phyloP scores from a whole-genome alignment of 1,284 basidiomycete species.

The Omphalotus olearius region DNA sequence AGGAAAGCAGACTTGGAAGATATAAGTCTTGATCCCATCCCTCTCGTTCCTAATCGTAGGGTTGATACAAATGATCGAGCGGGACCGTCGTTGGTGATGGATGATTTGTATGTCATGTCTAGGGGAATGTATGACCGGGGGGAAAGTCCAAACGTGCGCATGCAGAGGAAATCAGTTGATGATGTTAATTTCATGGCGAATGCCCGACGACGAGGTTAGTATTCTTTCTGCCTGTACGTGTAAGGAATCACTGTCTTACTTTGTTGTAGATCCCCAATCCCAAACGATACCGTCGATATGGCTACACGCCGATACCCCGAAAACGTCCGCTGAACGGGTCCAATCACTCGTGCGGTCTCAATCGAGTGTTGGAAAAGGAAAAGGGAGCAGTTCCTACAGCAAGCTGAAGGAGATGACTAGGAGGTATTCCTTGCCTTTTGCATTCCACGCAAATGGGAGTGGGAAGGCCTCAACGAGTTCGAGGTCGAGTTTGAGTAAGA shows the following conservation, averaged over 20 bases:
- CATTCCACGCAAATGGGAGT: constrained; percentile 10
- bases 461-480: neutral
- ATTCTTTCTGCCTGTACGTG: neutral
- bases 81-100: constrained; percentile 13
- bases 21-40: constrained; percentile 7
- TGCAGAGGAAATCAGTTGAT: constrained; percentile 5
- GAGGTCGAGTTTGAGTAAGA: constrained; percentile 1
- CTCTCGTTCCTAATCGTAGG: constrained; percentile 10
- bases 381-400: constrained; percentile 18
- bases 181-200: constrained; percentile 6
- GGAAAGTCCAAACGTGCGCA: neutral
- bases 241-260: neutral
- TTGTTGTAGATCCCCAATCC: neutral
- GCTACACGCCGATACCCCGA: constrained; percentile 32
- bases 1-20: constrained; percentile 7
- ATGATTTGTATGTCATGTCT: constrained; percentile 21
- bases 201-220: constrained; percentile 9
- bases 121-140: neutral
- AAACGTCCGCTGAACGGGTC: constrained; percentile 28
- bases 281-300: constrained; percentile 36
- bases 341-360: constrained; percentile 23
- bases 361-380: constrained; percentile 10
- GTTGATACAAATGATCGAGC: neutral
- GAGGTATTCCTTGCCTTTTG: constrained; percentile 41
- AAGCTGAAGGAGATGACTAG: constrained; percentile 38